These are phyloP conservation scores for Colletotrichum liaoningense DNA, from an alignment of 2,329 filamentous ascomycete genomes.

Conservation along the genomic window DNA sequence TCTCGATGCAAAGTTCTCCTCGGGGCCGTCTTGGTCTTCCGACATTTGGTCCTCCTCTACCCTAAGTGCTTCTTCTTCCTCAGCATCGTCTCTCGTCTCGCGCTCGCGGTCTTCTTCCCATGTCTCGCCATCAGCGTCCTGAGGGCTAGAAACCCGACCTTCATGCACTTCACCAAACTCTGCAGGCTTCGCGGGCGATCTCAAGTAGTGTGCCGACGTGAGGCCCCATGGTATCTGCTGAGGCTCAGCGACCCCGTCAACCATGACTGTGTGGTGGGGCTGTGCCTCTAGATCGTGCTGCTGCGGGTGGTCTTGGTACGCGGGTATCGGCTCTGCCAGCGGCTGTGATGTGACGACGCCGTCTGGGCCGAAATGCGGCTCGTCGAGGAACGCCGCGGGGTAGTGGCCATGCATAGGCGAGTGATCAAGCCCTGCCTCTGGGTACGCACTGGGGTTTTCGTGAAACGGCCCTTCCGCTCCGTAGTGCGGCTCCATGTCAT, in stretches of 20 bases:
- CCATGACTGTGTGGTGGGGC: slow-evolving; percentile 8
- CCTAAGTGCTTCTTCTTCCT: slow-evolving; percentile 13
- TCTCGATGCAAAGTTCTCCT: not conserved
- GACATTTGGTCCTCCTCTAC: slow-evolving; percentile 20
- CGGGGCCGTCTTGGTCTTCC: slow-evolving; percentile 21
- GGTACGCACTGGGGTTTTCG: slow-evolving; percentile 18
- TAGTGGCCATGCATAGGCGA: slow-evolving; percentile 8
- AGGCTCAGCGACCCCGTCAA: slow-evolving; percentile 31
- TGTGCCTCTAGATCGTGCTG: not conserved
- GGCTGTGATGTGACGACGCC: not conserved
- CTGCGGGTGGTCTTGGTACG: slow-evolving; percentile 4
- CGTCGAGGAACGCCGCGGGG: slow-evolving; percentile 21
- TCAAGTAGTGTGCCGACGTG: slow-evolving; percentile 11
- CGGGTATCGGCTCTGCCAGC: not conserved
- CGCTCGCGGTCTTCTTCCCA: slow-evolving; percentile 13
- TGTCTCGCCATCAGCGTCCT: slow-evolving; percentile 1
- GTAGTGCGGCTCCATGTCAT: slow-evolving; percentile 21
- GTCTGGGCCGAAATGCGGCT: slow-evolving; percentile 14
- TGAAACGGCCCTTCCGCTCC: slow-evolving; percentile 2
- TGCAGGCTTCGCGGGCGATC: not conserved
- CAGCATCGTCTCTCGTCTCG: not conserved
- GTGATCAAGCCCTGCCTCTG: slow-evolving; percentile 24
- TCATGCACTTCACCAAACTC: not conserved
- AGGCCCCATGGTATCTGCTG: slow-evolving; percentile 31
- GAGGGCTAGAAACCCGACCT: not conserved